These are phyloP conservation scores for Lachnellula occidentalis DNA, from an alignment of 2,329 filamentous ascomycete species.

Conservation along the genomic window DNA sequence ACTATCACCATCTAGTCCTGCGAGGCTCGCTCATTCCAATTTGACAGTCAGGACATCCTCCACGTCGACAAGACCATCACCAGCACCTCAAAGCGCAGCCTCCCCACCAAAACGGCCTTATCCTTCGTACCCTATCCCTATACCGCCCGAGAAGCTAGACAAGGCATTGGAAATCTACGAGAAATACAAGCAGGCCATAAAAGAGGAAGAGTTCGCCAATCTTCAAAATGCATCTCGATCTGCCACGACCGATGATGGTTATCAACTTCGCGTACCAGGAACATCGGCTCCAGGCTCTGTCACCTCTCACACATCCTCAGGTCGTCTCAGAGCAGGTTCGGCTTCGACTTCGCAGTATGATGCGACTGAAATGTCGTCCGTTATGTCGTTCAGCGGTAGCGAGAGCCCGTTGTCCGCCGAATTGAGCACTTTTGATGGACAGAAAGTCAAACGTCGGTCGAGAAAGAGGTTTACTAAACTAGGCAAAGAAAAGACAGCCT, in stretches of 20 bases:
- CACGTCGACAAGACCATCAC: conserved; percentile 1
- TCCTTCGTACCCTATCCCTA: conserved; percentile 20
- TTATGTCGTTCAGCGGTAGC: conserved; percentile 25
- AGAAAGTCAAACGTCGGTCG: conserved; percentile 15
- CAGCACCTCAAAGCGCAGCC: conserved; percentile 6
- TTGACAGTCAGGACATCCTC: conserved; percentile 12
- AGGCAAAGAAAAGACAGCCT: conserved; percentile 25
- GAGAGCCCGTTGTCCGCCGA: conserved; percentile 18
- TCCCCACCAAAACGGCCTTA: conserved; percentile 11
- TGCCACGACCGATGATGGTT: conserved; percentile 13
- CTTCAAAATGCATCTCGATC: conserved; percentile 12
- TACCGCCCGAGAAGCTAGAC: conserved; percentile 18
- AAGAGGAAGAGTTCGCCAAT: conserved; percentile 18
- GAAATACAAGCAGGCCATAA: conserved; percentile 7
- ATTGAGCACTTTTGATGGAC: conserved; percentile 22
- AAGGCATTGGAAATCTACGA: conserved; percentile 22
- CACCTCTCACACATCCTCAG: conserved; percentile 18
- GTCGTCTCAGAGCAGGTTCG: conserved; percentile 12
- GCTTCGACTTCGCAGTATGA: conserved; percentile 16
- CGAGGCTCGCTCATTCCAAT: conserved; percentile 1
- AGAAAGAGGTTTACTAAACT: conserved; percentile 20
- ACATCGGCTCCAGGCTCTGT: conserved; percentile 17
- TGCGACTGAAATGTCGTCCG: conserved; percentile 23
- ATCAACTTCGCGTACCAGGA: conserved; percentile 12
- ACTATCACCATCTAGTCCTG: background rate